Percentiles rank a stretch among this genome's conserved stretches.
These are phyloP conservation scores for Dryadomyces quercus-mongolicae DNA, from an alignment of 2,329 filamentous ascomycete genomes.

Conservation along the genomic window DNA sequence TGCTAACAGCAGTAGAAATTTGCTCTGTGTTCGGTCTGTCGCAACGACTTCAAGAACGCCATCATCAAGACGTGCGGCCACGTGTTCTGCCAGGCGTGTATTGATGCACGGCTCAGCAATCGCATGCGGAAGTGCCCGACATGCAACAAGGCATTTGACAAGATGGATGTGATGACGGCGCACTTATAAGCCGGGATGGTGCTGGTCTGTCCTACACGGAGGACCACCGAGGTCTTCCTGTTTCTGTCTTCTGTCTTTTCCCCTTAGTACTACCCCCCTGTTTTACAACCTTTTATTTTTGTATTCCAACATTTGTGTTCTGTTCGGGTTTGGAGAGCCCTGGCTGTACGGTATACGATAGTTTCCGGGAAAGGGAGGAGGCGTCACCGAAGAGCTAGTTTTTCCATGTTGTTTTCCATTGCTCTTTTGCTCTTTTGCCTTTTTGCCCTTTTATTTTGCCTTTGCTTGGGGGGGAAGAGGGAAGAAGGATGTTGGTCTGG, in stretches of 20 bases:
- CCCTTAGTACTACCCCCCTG: not conserved
- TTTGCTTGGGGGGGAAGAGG: not conserved
- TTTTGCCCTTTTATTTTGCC: not conserved
- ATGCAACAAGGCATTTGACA: slow-evolving; percentile 85
- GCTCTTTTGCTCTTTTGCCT: not conserved
- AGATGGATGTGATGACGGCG: slow-evolving; percentile 73
- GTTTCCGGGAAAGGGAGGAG: slow-evolving; percentile 1
- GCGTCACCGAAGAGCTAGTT: not conserved
- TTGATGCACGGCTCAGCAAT: slow-evolving; percentile 79
- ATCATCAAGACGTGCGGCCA: slow-evolving; percentile 90
- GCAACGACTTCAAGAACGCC: slow-evolving; percentile 87
- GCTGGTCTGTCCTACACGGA: not conserved
- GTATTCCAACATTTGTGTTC: not conserved
- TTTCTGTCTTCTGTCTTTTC: not conserved
- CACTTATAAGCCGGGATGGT: slow-evolving; percentile 27
- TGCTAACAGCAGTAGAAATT: slow-evolving; percentile 44
- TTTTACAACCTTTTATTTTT: not conserved
- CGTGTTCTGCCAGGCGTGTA: slow-evolving; percentile 82
- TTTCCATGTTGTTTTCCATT: not conserved
- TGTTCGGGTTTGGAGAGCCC: not conserved
- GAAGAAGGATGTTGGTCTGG: not conserved
- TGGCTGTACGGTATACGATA: slow-evolving; percentile 4
- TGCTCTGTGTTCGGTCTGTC: slow-evolving; percentile 84
- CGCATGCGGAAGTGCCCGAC: slow-evolving; percentile 92
- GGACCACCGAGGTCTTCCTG: not conserved